Evolutionary conservation across 768 basidiomycete genomes (phyloP), one percentile per base, ranked within the genome.

Genomic region (Scleroderma citrinum): DNA sequence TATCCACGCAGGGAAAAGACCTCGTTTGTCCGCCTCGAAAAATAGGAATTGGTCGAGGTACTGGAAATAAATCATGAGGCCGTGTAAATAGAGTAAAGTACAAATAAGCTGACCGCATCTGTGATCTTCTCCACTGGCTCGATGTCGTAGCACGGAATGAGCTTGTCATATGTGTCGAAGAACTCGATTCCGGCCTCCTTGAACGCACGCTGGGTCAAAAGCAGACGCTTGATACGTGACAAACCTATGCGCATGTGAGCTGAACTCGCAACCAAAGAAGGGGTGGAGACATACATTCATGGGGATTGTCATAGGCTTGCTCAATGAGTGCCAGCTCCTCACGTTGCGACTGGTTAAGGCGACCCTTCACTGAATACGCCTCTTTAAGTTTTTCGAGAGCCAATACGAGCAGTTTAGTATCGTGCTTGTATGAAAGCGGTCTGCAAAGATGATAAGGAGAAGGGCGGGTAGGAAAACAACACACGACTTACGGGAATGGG

Each of bases 61-160:
- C 78, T 87, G 54, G 3, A 48, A 49, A n/a, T n/a, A 21, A 40
- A 17, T 50, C 53, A 55, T 56, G 46, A 63, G 24, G n/a, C n/a
- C 52, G 11, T 23, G 10, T 44, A 39, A 20, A 45, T 12, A 43
- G 26, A 2, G 3, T 24, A 17, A 3, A 34, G 34, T 30, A 37
- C 46, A 5, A 19, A 2, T 11, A 5, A 12, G 76, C 85, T 63
- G 56, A 87, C 85, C 31, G 96, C 96, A 68, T 98, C 96, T 23
- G 96, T 98, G 56, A 99, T 98, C 82, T 99, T 99, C 75, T 99
- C 96, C 14, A 99, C 92, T 0, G 96, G 96, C 65, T 99, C 96
- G 54, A 99, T 98, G 60, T 98, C 95, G 65, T 99, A 98, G 64
- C 93, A 97, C 21, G 94, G 93, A 59, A 98, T 97, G 59, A 98